Percentiles rank a stretch among this genome's conserved stretches.
Evolutionary conservation across 2,329 filamentous ascomycete genomes (phyloP).

Genomic region (Exophiala calicioides): DNA sequence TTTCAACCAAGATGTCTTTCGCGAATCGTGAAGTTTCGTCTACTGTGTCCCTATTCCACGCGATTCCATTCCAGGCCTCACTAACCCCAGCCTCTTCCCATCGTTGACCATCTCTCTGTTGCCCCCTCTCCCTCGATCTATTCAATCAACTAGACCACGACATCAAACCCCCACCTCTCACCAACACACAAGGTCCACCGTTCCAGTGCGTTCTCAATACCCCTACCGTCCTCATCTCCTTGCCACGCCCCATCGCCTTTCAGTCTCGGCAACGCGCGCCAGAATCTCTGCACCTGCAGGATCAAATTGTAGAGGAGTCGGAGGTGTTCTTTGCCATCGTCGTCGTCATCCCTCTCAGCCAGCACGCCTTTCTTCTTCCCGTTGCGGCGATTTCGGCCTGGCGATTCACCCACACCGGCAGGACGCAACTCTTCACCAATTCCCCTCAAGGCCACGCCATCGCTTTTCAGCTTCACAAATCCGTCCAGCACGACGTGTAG

Average conservation of each 20-base stretch:
- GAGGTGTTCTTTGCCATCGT: constrained; percentile 67
- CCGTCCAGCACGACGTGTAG: constrained; percentile 69
- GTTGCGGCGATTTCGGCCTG: not conserved
- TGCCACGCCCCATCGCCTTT: constrained; percentile 28
- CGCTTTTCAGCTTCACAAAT: constrained; percentile 67
- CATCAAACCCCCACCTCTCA: constrained; percentile 23
- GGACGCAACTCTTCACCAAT: too few species aligned
- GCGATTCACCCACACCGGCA: too few species aligned
- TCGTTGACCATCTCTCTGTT: constrained; percentile 2
- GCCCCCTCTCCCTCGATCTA: not conserved
- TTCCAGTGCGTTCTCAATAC: constrained; percentile 22
- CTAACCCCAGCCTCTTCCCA: too few species aligned
- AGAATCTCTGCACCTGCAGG: constrained; percentile 61
- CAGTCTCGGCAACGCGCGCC: constrained; percentile 34
- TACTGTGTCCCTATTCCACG: too few species aligned
- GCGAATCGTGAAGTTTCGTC: too few species aligned
- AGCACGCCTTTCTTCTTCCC: not conserved
- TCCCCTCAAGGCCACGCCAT: constrained; percentile 63
- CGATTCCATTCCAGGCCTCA: too few species aligned
- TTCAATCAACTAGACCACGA: too few species aligned
- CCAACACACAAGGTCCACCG: constrained; percentile 21
- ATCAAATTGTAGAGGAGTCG: constrained; percentile 78
- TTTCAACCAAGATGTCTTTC: too few species aligned
- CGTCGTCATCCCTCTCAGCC: not conserved
- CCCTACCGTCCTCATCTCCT: constrained; percentile 23